Evolutionary conservation across 2,329 filamentous ascomycete genomes (phyloP), one percentile per base, ranked within the genome.

Genomic region (Purpureocillium lavendulum): DNA sequence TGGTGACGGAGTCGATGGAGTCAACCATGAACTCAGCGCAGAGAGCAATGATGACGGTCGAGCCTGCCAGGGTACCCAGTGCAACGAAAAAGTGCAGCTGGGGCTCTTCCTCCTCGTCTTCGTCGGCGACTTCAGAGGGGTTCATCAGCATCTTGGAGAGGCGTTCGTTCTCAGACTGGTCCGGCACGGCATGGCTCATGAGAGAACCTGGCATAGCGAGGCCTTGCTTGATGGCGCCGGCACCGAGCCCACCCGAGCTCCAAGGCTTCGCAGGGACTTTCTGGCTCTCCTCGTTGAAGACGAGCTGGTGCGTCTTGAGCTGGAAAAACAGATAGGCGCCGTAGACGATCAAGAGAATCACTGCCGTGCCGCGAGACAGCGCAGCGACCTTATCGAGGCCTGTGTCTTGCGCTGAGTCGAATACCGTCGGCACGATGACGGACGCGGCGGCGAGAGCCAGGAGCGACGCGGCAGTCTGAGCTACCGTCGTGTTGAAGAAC

Each of bases 401-500:
- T 2, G 69, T 67, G 24, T 61, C 55, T 35, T 62, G 65, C 13
- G 65, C 62, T 12, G 69, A 65, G 46, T 85, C 75, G 57, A 94
- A 95, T 5, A 90, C 87, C 6, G 88, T 94, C 0, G 90, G 90
- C 18, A 96, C 87, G 49, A 96, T 90, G 49, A 95, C 70, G 52
- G 80, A 83, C 36, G 81, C 82, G 30, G 94, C 84, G 12, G 84
- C 82, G 15, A 94, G 70, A 11, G 86, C 82, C 15, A 94, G 74
- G 38, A 94, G 65, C 53, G 83, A 87, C 12, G 88, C 81, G 4
- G 88, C 86, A 0, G 89, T 95, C 60, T 95, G 88, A 0, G 89
- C 89, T 7, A 96, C 88, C 0, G 86, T 90, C 28, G 84, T 79
- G 67, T 96, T 95, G 74, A 96, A 97, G 60, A 78, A 82, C 59